Evolutionary conservation across 768 basidiomycete species (phyloP), one percentile per base, ranked within the genome.

Genomic region (Cantharellus anzutake): DNA sequence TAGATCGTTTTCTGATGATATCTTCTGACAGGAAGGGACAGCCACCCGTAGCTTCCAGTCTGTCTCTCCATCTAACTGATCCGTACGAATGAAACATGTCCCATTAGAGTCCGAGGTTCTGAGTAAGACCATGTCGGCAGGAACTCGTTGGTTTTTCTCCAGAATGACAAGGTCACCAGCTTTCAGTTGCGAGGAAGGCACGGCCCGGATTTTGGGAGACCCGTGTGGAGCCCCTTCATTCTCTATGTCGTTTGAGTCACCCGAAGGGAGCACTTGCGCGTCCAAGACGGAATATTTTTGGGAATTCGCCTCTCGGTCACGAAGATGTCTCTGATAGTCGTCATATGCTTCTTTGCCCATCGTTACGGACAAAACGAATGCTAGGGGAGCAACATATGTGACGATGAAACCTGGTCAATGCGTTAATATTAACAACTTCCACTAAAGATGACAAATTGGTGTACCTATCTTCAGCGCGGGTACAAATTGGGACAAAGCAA

Each of bases 321-420:
- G 83, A 4, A 84, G 79, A 66, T 93, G 78, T 35, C 94, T 88
- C 67, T 90, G 86, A 75, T 96, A 97, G 73, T 99, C 94, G 69
- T 99, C 96, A 67, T 91, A 94, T 2, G 96, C 96, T 71, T 99
- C 96, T 70, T 99, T 99, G 29, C 94, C 94, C 80, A 98, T 93
- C 2, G 96, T 98, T 3, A 99, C 87, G 62, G 74, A 80, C 1
- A 99, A 76, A 2, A 99, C 96, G 66, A 99, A 97, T 0, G 89
- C 94, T 4, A 99, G 79, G 1, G 96, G 96, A 0, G 91, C 94
- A 60, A 98, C 80, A 69, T 98, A 99, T 29, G 96, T 99, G 52
- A 85, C 76, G 63, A 98, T 90, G 68, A 91, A 97, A 4, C 93
- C 93, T 93, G 67, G 4, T 55, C 5, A 41, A 57, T 51, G 37